Evolutionary conservation across 805 yeast genomes (phyloP), one percentile per base, ranked within the genome.

Genomic region (Diddensiella transvaalensis): DNA sequence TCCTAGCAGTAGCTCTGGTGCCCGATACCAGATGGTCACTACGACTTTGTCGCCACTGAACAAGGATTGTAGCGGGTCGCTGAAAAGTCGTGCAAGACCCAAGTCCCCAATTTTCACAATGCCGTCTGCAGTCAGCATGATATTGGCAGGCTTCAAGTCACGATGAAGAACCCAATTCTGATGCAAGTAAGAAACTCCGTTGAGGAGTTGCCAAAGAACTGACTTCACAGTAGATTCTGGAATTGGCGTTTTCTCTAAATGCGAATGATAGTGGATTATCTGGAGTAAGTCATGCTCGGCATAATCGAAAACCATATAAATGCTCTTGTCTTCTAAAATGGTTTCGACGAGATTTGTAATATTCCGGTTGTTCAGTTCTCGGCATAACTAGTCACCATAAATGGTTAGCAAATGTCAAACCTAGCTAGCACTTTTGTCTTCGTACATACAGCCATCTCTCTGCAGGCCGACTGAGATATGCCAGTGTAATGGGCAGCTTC

Each of bases 161-260:
- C 99, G 75, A 67, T 93, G 99, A 44, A 93, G 71, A 2, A 93
- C 82, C 98, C 99, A 93, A 66, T 93, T 91, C 65, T 89, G 91
- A 66, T 93, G 99, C 38, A 93, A 68, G 61, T 83, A 93, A 0
- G 89, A 80, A 1, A 93, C 90, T 3, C 99, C 99, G 59, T 87
- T 87, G 22, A 93, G 66, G 3, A 95, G 83, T 68, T 93, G 99
- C 89, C 93, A 89, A 65, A 88, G 76, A 22, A 90, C 83, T 1
- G 95, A 85, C 61, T 90, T 88, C 21, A 90, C 72, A 41, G 89
- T 85, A 40, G 77, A 67, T 50, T 83, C 85, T 0, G 96, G 95
- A 5, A 93, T 86, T 10, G 83, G 79, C 54, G 79, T 78, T 29
- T 82, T 72, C 44, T 87, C 95, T 0, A 96, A 95, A 62, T 89